phyloP scores from a whole-genome alignment of 2,329 filamentous ascomycete species.

The Cladobotryum protrusum region DNA sequence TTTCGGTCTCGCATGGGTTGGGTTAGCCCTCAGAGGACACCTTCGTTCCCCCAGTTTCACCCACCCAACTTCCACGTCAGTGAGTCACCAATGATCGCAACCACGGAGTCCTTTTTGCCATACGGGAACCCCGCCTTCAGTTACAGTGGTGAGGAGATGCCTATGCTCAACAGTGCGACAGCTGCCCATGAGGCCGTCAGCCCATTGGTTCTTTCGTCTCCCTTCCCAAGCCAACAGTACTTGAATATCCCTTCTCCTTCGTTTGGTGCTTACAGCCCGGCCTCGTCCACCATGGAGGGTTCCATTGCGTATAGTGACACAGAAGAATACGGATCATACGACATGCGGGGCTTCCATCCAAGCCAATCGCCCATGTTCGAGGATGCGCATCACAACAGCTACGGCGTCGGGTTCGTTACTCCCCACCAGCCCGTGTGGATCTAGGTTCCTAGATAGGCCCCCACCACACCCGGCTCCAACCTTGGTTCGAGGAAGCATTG shows the following conservation, averaged over 20 bases:
- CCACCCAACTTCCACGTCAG: constrained; percentile 48
- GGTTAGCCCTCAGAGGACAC: constrained; percentile 52
- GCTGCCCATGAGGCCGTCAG: constrained; percentile 43
- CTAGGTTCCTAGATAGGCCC: constrained; percentile 38
- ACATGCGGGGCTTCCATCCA: constrained; percentile 38
- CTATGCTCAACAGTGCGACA: constrained; percentile 45
- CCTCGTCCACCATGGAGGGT: constrained; percentile 57
- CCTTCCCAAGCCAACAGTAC: constrained; percentile 50
- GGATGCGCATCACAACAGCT: constrained; percentile 35
- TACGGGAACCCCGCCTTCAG: constrained; percentile 55
- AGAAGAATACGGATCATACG: constrained; percentile 49
- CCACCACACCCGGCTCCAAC: constrained; percentile 27
- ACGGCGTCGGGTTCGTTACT: constrained; percentile 54
- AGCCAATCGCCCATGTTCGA: constrained; percentile 41
- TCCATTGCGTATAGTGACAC: constrained; percentile 58
- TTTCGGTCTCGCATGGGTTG: constrained; percentile 67
- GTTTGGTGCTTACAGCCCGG: constrained; percentile 54
- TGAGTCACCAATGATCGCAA: constrained; percentile 36
- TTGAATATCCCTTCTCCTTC: constrained; percentile 58
- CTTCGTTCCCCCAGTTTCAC: constrained; percentile 55
- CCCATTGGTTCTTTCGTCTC: constrained; percentile 51
- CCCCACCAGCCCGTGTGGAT: constrained; percentile 57
- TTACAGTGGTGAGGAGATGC: constrained; percentile 59
- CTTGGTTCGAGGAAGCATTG: constrained; percentile 34
- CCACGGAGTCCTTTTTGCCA: constrained; percentile 40